Percentiles rank a stretch among this genome's conserved stretches.
Evolutionary conservation across 2,329 filamentous ascomycete species (phyloP).

Genomic region (Fonsecaea pedrosoi): DNA sequence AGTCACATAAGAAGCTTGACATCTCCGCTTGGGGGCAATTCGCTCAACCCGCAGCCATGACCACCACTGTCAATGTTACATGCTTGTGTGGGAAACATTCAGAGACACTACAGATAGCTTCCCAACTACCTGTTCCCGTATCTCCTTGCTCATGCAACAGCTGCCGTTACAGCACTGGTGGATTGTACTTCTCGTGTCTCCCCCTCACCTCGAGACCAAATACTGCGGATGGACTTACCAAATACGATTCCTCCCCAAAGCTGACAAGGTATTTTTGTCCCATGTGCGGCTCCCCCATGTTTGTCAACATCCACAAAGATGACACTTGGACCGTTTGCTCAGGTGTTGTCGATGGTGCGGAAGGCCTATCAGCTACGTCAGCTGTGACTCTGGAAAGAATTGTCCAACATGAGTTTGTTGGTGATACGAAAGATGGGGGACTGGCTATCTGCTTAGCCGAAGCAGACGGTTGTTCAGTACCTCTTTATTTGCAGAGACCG

Average conservation of each 20-base stretch:
- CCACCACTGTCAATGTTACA: conserved; percentile 24
- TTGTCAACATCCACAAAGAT: conserved; percentile 41
- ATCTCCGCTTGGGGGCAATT: no score
- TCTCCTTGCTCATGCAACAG: conserved; percentile 60
- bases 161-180: conserved; percentile 58
- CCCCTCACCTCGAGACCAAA: conserved; percentile 47
- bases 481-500: conserved; percentile 31
- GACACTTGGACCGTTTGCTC: conserved; percentile 40
- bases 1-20: neutral
- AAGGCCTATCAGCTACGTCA: conserved; percentile 31
- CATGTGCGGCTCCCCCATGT: conserved; percentile 41
- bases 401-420: conserved; percentile 38
- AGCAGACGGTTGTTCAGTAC: conserved; percentile 43
- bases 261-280: conserved; percentile 44
- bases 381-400: conserved; percentile 36
- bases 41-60: conserved; percentile 15
- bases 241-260: conserved; percentile 53
- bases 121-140: conserved; percentile 24
- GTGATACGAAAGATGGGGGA: conserved; percentile 39
- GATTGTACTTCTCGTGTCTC: conserved; percentile 55
- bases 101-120: conserved; percentile 29
- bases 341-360: conserved; percentile 33
- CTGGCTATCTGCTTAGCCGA: conserved; percentile 36
- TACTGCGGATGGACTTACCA: conserved; percentile 47
- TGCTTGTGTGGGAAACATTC: conserved; percentile 38